phyloP scores from a whole-genome alignment of 495 filamentous ascomycete genomes.

The Aspergillus funiculosus region DNA sequence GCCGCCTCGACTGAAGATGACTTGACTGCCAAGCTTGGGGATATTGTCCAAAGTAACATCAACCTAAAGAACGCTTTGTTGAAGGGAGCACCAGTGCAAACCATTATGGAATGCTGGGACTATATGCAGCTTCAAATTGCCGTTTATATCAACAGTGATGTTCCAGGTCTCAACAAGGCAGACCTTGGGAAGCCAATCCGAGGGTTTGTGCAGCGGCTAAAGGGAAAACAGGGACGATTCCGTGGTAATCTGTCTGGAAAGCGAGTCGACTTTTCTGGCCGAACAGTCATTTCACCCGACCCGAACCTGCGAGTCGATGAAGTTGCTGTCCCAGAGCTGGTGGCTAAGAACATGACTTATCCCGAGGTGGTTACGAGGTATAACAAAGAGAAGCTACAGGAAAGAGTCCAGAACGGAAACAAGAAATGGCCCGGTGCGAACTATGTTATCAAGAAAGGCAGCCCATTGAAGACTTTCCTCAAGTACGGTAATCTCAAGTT shows the following conservation, averaged over 20 bases:
- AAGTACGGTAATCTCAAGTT: constrained; percentile 64
- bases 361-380: constrained; percentile 77
- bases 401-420: constrained; percentile 64
- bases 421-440: constrained; percentile 84
- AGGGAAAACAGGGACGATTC: constrained; percentile 96
- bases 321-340: constrained; percentile 82
- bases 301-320: constrained; percentile 91
- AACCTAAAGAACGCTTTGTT: constrained; percentile 71
- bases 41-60: constrained; percentile 86
- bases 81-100: constrained; percentile 75
- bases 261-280: constrained; percentile 95
- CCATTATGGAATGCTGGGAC: constrained; percentile 98
- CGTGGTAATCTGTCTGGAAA: constrained; percentile 95
- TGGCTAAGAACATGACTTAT: constrained; percentile 92
- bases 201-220: constrained; percentile 89
- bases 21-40: constrained; percentile 86
- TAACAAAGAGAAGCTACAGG: constrained; percentile 75
- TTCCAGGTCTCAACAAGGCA: constrained; percentile 76
- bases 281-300: constrained; percentile 96
- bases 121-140: constrained; percentile 90
- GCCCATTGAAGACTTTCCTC: constrained; percentile 62
- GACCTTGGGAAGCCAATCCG: constrained; percentile 75
- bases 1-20: constrained; percentile 91
- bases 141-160: constrained; percentile 95
- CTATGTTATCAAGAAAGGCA: constrained; percentile 66